phyloP scores from a whole-genome alignment of 768 basidiomycete species.

The Kwoniella botswanensis region DNA sequence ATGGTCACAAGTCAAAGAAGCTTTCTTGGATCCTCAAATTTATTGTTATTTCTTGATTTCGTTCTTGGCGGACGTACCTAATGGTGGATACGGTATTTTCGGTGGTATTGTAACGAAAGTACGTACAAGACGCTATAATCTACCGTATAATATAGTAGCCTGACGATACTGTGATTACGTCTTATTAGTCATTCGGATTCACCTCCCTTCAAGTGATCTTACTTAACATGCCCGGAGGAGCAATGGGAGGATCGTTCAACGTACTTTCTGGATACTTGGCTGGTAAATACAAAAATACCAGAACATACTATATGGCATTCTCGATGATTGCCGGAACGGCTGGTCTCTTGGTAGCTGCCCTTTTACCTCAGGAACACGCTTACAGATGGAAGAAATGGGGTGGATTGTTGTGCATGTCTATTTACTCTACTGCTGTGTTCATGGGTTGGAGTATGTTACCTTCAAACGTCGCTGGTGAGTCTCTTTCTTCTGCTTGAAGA shows the following conservation, averaged over 20 bases:
- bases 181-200: background rate
- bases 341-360: background rate
- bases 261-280: background rate
- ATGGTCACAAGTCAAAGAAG: conserved; percentile 34
- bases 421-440: background rate
- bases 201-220: background rate
- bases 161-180: too few species aligned
- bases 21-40: conserved; percentile 32
- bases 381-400: conserved; percentile 14
- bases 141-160: too few species aligned
- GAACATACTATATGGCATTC: conserved; percentile 10
- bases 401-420: background rate
- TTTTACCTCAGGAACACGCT: background rate
- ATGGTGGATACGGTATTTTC: conserved; percentile 1
- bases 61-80: background rate
- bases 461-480: background rate
- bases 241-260: background rate
- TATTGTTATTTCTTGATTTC: conserved; percentile 11
- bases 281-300: background rate
- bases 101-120: background rate
- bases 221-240: background rate
- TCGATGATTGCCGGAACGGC: conserved; percentile 3
- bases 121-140: too few species aligned
- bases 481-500: background rate
- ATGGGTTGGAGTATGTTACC: background rate